Conservation (phyloP, 441 rosid genomes). For the Populus trichocarpa region DNA sequence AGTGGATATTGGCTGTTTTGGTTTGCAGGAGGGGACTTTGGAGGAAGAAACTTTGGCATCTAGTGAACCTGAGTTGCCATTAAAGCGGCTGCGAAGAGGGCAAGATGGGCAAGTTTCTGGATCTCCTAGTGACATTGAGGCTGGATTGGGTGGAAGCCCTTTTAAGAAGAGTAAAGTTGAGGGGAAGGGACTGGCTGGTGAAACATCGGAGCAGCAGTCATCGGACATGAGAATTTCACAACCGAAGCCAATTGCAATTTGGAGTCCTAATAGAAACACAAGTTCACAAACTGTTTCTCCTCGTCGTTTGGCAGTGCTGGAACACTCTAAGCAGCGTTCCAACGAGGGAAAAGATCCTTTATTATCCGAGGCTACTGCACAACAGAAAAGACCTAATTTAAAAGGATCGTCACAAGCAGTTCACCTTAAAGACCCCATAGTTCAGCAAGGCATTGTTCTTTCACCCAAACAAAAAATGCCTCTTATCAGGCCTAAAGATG, state of each 20-base stretch:
- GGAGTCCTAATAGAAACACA: conserved; percentile 12
- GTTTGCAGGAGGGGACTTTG: conserved; percentile 35
- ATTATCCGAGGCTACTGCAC: conserved; percentile 23
- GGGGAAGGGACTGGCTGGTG: conserved; percentile 23
- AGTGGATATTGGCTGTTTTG: conserved; percentile 12
- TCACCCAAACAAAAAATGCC: conserved; percentile 25
- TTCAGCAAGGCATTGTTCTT: conserved; percentile 16
- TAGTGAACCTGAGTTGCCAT: conserved; percentile 52
- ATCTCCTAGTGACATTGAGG: conserved; percentile 22
- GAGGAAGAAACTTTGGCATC: conserved; percentile 44
- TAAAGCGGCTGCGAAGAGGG: conserved; percentile 65
- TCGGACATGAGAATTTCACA: conserved; percentile 13
- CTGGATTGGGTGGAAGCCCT: conserved; percentile 23
- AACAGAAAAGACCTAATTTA: conserved; percentile 19
- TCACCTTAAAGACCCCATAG: conserved; percentile 24
- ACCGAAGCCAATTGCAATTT: conserved; percentile 16
- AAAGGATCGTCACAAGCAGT: conserved; percentile 25
- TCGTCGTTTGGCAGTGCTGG: conserved; percentile 18
- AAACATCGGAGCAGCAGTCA: conserved; percentile 15
- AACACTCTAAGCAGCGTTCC: conserved; percentile 13
- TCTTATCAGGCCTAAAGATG: conserved; percentile 53
- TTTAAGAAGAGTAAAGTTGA: conserved; percentile 35
- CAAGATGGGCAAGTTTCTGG: conserved; percentile 35
- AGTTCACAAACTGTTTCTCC: conserved; percentile 30
- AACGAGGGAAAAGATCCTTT: conserved; percentile 50